phyloP scores from a whole-genome alignment of 768 basidiomycete genomes.

The Tylopilus felleus region DNA sequence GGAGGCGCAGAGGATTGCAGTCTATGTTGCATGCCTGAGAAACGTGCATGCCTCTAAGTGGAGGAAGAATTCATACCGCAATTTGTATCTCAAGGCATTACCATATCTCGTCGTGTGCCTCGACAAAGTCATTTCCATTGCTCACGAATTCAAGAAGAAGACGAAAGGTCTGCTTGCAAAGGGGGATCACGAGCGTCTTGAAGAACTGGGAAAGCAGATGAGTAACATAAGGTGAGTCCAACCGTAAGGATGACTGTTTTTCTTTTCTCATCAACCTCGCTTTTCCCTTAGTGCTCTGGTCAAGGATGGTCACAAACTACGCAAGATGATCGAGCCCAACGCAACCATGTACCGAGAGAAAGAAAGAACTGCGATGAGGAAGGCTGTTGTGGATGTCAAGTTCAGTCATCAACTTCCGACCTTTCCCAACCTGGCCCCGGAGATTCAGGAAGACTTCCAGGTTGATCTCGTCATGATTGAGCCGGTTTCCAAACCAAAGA shows the following conservation, averaged over 20 bases:
- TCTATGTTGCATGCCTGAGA: constrained; percentile 30
- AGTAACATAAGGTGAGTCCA: constrained; percentile 34
- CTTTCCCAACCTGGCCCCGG: constrained; percentile 13
- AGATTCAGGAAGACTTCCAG: constrained; percentile 25
- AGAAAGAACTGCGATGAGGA: no score
- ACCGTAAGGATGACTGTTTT: neutral
- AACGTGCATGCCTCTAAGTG: constrained; percentile 28
- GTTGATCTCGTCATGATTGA: constrained; percentile 29
- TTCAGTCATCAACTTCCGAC: no score
- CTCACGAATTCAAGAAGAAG: constrained; percentile 29
- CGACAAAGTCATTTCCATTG: constrained; percentile 21
- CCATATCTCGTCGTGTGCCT: no score
- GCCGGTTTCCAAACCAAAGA: neutral
- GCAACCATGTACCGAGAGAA: no score
- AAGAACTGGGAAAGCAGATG: constrained; percentile 23
- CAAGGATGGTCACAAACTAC: constrained; percentile 27
- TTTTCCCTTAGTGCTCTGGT: constrained; percentile 22
- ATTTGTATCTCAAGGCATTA: no score
- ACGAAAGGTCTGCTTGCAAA: constrained; percentile 35
- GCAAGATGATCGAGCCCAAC: no score
- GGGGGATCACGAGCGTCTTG: no score
- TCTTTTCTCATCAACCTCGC: no score
- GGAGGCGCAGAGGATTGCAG: constrained; percentile 17
- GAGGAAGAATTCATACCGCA: constrained; percentile 33
- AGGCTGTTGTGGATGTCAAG: no score